A percentile compares a stretch with the other conserved stretches of the same genome.
Evolutionary conservation across 2,329 filamentous ascomycete genomes (phyloP).

Genomic region (Mollisiaceae sp.): DNA sequence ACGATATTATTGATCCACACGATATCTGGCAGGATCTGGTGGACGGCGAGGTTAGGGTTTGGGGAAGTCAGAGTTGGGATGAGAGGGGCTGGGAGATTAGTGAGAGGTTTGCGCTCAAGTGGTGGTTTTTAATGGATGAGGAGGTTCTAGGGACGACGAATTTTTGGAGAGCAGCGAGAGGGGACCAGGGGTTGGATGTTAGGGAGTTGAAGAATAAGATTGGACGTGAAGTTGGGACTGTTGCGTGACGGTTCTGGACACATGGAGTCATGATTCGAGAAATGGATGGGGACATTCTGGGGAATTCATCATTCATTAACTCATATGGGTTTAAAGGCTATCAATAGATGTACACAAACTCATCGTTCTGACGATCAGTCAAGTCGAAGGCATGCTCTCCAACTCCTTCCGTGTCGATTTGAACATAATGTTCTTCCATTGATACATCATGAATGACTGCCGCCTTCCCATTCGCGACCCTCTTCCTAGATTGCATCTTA

Average conservation of each 20-base stretch:
- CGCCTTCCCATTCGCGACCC: slow-evolving; percentile 64
- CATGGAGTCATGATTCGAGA: not conserved
- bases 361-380: slow-evolving; percentile 69
- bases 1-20: slow-evolving; percentile 14
- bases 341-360: slow-evolving; percentile 68
- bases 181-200: slow-evolving; percentile 30
- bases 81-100: slow-evolving; percentile 40
- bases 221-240: not conserved
- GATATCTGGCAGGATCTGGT: slow-evolving; percentile 32
- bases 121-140: slow-evolving; percentile 40
- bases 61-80: slow-evolving; percentile 41
- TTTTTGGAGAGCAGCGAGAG: slow-evolving; percentile 38
- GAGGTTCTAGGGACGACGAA: slow-evolving; percentile 40
- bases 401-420: slow-evolving; percentile 45
- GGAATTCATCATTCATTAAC: not conserved
- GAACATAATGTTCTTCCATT: slow-evolving; percentile 60
- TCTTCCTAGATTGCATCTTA: slow-evolving; percentile 56
- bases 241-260: not conserved
- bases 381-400: slow-evolving; percentile 63
- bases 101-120: slow-evolving; percentile 36
- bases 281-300: not conserved
- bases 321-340: not conserved
- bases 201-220: not conserved
- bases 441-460: slow-evolving; percentile 63
- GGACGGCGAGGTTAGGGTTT: slow-evolving; percentile 38